These are phyloP conservation scores for Lepraria neglecta DNA, from an alignment of 495 filamentous ascomycete species.

Conservation along the genomic window DNA sequence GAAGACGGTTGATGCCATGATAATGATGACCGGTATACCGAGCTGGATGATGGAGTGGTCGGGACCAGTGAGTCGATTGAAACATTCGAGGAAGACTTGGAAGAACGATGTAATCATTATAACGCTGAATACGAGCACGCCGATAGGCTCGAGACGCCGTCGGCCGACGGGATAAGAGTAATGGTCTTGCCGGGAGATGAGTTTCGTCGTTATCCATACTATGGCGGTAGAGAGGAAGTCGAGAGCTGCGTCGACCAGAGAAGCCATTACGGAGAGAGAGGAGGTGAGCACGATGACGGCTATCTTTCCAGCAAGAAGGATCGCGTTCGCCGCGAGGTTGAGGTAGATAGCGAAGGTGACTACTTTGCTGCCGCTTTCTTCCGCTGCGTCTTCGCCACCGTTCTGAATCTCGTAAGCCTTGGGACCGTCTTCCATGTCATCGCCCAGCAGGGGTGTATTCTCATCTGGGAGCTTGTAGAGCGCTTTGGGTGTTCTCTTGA, in stretches of 20 bases:
- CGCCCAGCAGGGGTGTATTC: constrained; percentile 53
- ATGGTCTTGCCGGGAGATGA: constrained; percentile 69
- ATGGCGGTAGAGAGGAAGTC: constrained; percentile 86
- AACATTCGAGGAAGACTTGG: constrained; percentile 71
- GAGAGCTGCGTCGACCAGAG: constrained; percentile 79
- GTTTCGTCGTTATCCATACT: constrained; percentile 70
- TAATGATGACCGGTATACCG: constrained; percentile 62
- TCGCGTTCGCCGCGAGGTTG: constrained; percentile 76
- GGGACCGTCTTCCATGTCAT: constrained; percentile 24
- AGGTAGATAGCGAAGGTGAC: constrained; percentile 77
- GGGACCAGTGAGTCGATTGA: constrained; percentile 54
- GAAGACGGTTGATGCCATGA: constrained; percentile 73
- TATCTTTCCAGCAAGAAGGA: constrained; percentile 74
- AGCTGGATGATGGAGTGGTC: constrained; percentile 67
- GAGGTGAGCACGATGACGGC: constrained; percentile 69
- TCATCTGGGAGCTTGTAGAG: constrained; percentile 73
- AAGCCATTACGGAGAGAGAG: constrained; percentile 82
- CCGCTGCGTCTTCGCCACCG: constrained; percentile 38
- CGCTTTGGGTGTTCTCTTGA: constrained; percentile 73
- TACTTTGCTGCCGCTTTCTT: constrained; percentile 54
- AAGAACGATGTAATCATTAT: constrained; percentile 85
- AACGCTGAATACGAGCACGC: constrained; percentile 71
- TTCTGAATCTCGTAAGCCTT: constrained; percentile 19
- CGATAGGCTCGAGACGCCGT: constrained; percentile 69
- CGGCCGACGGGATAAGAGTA: constrained; percentile 81